Evolutionary conservation across 805 yeast species (phyloP).

Genomic region (Saccharomycopsis sp.): DNA sequence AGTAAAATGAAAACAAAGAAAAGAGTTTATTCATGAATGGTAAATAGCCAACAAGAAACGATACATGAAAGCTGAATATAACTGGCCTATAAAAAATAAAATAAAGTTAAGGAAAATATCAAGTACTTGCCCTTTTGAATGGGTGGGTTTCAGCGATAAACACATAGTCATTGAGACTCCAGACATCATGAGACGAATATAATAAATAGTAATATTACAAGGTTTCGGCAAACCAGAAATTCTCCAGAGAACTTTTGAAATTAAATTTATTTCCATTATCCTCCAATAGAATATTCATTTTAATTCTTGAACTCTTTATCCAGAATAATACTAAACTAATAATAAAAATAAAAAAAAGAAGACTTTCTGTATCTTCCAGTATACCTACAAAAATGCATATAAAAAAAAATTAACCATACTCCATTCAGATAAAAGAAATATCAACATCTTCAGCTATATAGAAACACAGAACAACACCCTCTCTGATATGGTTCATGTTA

Average conservation of each 20-base stretch:
- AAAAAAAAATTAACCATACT: too few species aligned
- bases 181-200: constrained; percentile 37
- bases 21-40: too few species aligned
- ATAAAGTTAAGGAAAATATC: not conserved
- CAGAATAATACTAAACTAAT: too few species aligned
- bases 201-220: constrained; percentile 47
- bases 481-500: not conserved
- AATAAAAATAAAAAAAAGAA: too few species aligned
- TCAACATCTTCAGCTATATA: too few species aligned
- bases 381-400: too few species aligned
- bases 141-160: constrained; percentile 60
- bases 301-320: too few species aligned
- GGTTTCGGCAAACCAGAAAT: constrained; percentile 52
- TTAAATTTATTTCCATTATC: constrained; percentile 24
- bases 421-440: too few species aligned
- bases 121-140: constrained; percentile 23
- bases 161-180: constrained; percentile 46
- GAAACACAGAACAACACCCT: not conserved
- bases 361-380: too few species aligned
- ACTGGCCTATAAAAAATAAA: not conserved
- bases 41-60: too few species aligned
- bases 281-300: too few species aligned
- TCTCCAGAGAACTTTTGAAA: constrained; percentile 34
- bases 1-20: too few species aligned
- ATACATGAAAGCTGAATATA: not conserved